Conservation (phyloP, 2,329 filamentous ascomycete genomes). For the Cercospora sojina region DNA sequence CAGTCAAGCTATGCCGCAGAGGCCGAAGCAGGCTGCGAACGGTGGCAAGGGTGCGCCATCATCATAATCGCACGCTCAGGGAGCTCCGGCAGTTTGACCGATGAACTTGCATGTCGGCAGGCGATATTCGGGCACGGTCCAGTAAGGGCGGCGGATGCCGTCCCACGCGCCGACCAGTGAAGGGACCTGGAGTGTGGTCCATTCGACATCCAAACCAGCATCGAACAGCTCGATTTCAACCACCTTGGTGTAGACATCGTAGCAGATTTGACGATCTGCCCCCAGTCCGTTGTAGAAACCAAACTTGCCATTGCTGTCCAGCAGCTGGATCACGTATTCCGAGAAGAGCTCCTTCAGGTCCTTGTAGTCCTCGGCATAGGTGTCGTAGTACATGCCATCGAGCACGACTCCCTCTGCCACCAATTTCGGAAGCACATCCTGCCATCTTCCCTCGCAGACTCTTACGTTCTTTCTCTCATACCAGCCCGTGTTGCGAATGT, state of each 20-base stretch:
- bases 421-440: conserved; percentile 49
- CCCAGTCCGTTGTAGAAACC: conserved; percentile 75
- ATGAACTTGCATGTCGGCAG: conserved; percentile 74
- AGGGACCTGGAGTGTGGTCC: conserved; percentile 74
- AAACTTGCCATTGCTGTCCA: conserved; percentile 61
- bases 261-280: conserved; percentile 87
- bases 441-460: conserved; percentile 52
- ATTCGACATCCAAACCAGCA: conserved; percentile 84
- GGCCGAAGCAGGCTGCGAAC: conserved; percentile 30
- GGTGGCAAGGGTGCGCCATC: conserved; percentile 11
- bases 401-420: conserved; percentile 46
- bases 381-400: conserved; percentile 83
- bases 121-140: conserved; percentile 76
- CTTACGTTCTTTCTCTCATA: conserved; percentile 50
- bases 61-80: neutral
- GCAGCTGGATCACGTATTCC: conserved; percentile 76
- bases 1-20: conserved; percentile 20
- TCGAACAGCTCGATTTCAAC: conserved; percentile 88
- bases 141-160: conserved; percentile 42
- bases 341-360: conserved; percentile 84
- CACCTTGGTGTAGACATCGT: conserved; percentile 90
- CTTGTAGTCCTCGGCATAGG: conserved; percentile 89
- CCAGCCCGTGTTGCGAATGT: conserved; percentile 50
- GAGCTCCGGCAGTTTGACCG: conserved; percentile 48
- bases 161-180: conserved; percentile 49